Evolutionary conservation across 1,139 yeast species (phyloP).

Genomic region (Taphrina deformans): DNA sequence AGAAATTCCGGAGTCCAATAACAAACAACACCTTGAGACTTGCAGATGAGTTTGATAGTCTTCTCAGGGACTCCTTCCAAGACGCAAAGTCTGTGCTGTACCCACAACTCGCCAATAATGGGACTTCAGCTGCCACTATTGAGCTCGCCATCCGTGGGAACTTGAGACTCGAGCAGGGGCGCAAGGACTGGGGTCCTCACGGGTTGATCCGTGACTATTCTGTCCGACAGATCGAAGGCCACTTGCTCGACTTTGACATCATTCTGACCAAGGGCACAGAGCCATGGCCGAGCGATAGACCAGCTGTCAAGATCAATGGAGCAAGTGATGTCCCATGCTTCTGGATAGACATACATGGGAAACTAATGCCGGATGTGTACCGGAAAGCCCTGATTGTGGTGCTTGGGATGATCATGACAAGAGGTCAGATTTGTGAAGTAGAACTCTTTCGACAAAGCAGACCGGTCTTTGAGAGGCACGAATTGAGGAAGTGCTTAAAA

Average conservation of each 20-base stretch:
- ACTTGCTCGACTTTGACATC: constrained; percentile 3
- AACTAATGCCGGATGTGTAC: neutral
- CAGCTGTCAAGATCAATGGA: neutral
- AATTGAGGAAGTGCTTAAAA: neutral
- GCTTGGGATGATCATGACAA: neutral
- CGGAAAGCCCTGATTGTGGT: constrained; percentile 3
- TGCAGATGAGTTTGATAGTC: constrained; percentile 7
- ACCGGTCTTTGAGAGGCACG: constrained; percentile 8
- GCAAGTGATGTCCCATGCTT: neutral
- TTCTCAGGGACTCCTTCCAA: neutral
- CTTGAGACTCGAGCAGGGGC: neutral
- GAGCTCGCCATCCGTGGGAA: constrained; percentile 2
- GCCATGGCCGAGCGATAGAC: neutral
- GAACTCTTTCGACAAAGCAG: neutral
- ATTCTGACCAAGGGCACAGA: neutral
- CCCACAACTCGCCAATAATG: constrained; percentile 15
- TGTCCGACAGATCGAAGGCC: constrained; percentile 10
- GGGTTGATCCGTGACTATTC: neutral
- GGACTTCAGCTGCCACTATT: constrained; percentile 12
- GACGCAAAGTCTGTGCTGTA: neutral
- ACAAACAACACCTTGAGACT: neutral
- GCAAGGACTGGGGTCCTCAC: neutral
- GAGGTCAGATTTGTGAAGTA: neutral
- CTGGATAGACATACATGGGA: constrained; percentile 24
- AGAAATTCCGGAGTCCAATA: neutral